phyloP scores from a whole-genome alignment of 78 protist species.

The Dictyostelium capitatum region DNA sequence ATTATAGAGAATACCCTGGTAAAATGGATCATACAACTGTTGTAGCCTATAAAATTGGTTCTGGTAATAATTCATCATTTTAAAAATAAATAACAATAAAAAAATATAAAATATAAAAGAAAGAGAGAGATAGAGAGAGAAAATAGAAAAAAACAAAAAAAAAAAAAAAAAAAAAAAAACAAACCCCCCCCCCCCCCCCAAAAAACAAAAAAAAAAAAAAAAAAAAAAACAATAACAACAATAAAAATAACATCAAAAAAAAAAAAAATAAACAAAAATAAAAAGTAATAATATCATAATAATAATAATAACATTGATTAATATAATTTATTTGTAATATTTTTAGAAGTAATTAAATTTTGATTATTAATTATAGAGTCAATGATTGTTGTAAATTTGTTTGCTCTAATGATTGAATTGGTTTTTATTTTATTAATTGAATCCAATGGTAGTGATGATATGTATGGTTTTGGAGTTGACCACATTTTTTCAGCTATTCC shows the following conservation, averaged over 20 bases:
- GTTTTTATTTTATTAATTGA: too few species aligned
- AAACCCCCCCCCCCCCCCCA: too few species aligned
- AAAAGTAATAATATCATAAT: too few species aligned
- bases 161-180: not conserved
- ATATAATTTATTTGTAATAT: too few species aligned
- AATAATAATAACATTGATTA: too few species aligned
- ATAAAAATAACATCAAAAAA: too few species aligned
- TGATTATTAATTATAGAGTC: not conserved
- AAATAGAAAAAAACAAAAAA: not conserved
- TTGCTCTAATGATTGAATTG: not conserved
- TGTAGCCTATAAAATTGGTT: constrained; percentile 56
- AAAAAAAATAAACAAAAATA: too few species aligned
- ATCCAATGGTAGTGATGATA: not conserved
- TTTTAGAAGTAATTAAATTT: not conserved
- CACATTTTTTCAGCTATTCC: constrained; percentile 52
- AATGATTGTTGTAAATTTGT: not conserved
- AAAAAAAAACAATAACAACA: not conserved
- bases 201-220: not conserved
- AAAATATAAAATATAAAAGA: not conserved
- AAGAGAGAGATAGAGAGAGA: too few species aligned
- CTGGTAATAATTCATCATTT: not conserved
- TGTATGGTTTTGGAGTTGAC: not conserved
- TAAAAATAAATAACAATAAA: not conserved
- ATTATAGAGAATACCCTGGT: constrained; percentile 82
- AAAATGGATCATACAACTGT: constrained; percentile 88